A percentile compares a stretch with the other conserved stretches of the same genome.
These are phyloP conservation scores for Penicillium argentinense DNA, from an alignment of 495 filamentous ascomycete genomes.

Conservation along the genomic window DNA sequence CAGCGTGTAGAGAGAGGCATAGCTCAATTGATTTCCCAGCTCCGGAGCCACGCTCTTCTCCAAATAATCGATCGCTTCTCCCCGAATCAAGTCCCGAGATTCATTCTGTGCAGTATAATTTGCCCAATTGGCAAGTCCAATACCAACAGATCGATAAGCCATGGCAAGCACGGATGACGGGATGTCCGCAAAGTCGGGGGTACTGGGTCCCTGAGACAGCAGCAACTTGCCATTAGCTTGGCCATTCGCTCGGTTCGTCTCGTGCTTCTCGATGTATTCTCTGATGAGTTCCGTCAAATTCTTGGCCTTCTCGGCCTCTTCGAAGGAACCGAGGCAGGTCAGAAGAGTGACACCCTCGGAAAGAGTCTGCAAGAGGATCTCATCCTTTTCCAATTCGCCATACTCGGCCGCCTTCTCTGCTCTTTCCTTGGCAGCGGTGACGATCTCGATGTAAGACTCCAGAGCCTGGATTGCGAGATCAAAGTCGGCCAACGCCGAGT, in stretches of 20 bases:
- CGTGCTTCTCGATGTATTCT: constrained; percentile 57
- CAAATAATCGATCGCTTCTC: constrained; percentile 70
- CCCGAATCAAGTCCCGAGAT: constrained; percentile 64
- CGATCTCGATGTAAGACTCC: constrained; percentile 84
- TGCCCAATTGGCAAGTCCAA: constrained; percentile 83
- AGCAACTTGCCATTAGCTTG: constrained; percentile 31
- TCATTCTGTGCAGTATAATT: constrained; percentile 72
- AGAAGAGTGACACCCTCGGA: constrained; percentile 75
- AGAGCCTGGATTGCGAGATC: constrained; percentile 83
- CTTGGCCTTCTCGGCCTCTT: constrained; percentile 75
- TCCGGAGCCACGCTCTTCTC: constrained; percentile 67
- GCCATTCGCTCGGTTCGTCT: constrained; percentile 34
- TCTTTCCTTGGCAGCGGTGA: constrained; percentile 75
- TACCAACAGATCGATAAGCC: constrained; percentile 78
- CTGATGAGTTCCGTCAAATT: constrained; percentile 65
- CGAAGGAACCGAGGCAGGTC: constrained; percentile 72
- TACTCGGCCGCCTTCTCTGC: constrained; percentile 78
- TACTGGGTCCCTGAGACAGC: constrained; percentile 18
- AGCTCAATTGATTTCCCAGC: constrained; percentile 57
- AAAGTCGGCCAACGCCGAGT: constrained; percentile 82
- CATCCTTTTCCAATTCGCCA: constrained; percentile 73
- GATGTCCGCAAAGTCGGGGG: constrained; percentile 36
- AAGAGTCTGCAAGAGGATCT: constrained; percentile 69
- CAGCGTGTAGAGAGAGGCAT: constrained; percentile 77
- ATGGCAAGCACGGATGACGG: constrained; percentile 56